Base-by-base conservation (phyloP, 1,284 basidiomycete genomes). In the Mycena citricolor region DNA sequence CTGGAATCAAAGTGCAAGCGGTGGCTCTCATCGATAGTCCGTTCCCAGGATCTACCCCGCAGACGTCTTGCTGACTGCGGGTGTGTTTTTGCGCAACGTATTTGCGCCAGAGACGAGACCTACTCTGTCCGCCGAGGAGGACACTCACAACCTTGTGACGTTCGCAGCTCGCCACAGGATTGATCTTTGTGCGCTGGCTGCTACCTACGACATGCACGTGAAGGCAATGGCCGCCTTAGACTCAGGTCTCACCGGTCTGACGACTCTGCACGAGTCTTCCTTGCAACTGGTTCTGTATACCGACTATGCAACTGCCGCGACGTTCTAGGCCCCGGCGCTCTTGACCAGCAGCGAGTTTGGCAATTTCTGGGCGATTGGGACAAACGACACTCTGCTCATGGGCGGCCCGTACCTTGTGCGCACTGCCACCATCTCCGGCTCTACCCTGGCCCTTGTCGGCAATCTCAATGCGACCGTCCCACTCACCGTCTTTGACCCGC, bases 271-370 rank as follows among this genome's bases (percentile, higher is more conserved):
- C 67, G 85, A 88, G 52, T 81, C 83, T 0, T 67, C 73, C 24
- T 70, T 72, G 1, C 81, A 86, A 55, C 70, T 90, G 13, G 61
- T 90, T 14, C 61, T 88, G n/a, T 88, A 72, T 58, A 75, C 77
- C 7, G 85, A 89, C 56, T 72, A 79, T 0, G 61, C 59, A 14
- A 85, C 83, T 0, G 78, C 81, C 4, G 76, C 71, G 28, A 81
- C 70, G 0, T 74, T 74, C 58, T 74, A 69, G 69, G 58, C 71
- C 6, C 73, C 71, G 2, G 60, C 65, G 6, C 63, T 74, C 25
- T 54, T 70, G 3, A 61, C 62, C 24, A 53, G 4, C 42, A 47
- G 24, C 60, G 69, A 42, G 54, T 72, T 45, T 55, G 57, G 23
- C 67, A 73, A 50, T 74, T 64, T 42, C 60, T 78, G 73, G 74